Evolutionary conservation across 1,284 basidiomycete genomes (phyloP).

Genomic region (Chalciporus sp.): DNA sequence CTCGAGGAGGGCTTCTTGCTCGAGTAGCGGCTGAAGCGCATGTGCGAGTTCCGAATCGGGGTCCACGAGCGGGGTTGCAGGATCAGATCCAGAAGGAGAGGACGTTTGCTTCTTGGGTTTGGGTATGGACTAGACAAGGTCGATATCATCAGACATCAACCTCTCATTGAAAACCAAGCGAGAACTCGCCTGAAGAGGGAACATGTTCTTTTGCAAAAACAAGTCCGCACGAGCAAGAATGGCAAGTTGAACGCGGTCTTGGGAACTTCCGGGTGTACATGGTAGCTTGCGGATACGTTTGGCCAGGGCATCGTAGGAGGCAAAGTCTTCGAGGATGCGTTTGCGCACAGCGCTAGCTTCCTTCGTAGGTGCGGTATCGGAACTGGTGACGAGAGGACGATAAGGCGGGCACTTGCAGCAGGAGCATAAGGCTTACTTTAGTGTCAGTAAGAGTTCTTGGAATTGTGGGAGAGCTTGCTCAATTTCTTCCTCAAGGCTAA

Average conservation of each 20-base stretch:
- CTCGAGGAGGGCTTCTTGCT: constrained; percentile 89
- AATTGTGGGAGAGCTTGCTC: constrained; percentile 69
- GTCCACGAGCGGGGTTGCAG: constrained; percentile 45
- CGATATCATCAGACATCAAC: not conserved
- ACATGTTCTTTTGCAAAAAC: constrained; percentile 90
- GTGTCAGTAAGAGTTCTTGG: constrained; percentile 62
- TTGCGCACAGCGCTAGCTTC: constrained; percentile 77
- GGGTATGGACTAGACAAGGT: constrained; percentile 56
- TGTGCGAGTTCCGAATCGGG: constrained; percentile 71
- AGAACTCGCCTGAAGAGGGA: constrained; percentile 67
- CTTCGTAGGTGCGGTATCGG: constrained; percentile 61
- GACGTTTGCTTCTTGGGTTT: constrained; percentile 47
- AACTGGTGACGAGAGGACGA: constrained; percentile 37
- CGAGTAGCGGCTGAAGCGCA: constrained; percentile 80
- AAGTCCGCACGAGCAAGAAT: constrained; percentile 77
- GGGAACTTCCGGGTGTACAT: constrained; percentile 66
- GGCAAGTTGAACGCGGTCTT: constrained; percentile 83
- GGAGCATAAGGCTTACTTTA: constrained; percentile 44
- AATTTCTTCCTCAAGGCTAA: constrained; percentile 77
- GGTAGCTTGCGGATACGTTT: constrained; percentile 82
- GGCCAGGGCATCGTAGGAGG: constrained; percentile 85
- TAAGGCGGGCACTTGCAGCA: not conserved
- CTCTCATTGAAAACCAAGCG: not conserved
- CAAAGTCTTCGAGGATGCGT: constrained; percentile 79
- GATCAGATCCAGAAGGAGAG: constrained; percentile 12